Evolutionary conservation across 2,329 filamentous ascomycete genomes (phyloP), one percentile per base, ranked within the genome.

Genomic region (Ophiognomonia clavigignenti-juglandacearum): DNA sequence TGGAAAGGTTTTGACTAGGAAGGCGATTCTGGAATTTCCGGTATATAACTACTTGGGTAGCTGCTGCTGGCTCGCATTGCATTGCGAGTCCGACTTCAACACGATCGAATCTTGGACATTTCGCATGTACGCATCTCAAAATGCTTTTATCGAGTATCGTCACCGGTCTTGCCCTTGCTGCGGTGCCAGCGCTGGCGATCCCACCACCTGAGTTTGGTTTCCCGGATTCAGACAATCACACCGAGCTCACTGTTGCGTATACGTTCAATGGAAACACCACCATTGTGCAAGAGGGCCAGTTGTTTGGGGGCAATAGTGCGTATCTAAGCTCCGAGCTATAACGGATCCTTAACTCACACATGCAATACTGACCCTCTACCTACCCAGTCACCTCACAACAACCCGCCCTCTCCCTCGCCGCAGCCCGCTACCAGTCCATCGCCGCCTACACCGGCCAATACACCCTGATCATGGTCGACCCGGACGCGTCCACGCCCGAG

Each of bases 151-250:
- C 31, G 3, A 37, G 24, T 4, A n/a, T 51, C 26, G 4, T 51
- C 16, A 37, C 35, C 18, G 20, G 37, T 2, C 31, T 51, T 4
- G 23, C 39, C 4, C n/a, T 41, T 4, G 45, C 38, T 14, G 45
- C 38, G 3, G 49, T 42, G 10, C 49, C 45, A 22, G 49, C 38
- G 11, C 41, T 51, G 45, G 31, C 45, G 20, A 38, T 51, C 14
- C 49, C 45, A 5, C 49, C 49, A n/a, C 42, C 45, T 4, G 44
- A 39, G 13, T 51, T 51, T 31, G 37, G 42, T 2, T 44, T 52
- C 6, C 49, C 49, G 9, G 22, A 23, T 6, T 40, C 37, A n/a
- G 45, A 38, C 29, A 42, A 41, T 11, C 40, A 50, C 27, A 34
- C 36, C 2, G 45, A 48, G 23, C 45, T 48, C 4, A 39, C 39